Base-by-base conservation (phyloP, 2,329 filamentous ascomycete genomes). In the Shiraia bambusicola region DNA sequence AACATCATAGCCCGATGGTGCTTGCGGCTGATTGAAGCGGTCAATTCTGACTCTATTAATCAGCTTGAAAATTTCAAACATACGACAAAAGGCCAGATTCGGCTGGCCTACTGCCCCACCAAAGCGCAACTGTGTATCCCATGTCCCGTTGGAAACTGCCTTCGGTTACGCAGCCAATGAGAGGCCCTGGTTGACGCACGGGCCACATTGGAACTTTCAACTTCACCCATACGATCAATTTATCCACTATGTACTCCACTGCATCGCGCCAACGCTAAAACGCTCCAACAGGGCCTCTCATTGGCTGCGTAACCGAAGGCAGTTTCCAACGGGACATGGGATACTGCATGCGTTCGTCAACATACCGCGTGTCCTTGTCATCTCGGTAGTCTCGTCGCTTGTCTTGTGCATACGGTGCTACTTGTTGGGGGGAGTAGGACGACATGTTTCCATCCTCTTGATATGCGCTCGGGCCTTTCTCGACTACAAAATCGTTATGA, bases 81-180 rank as follows among this genome's bases (percentile, higher is more conserved):
- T 43, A 59, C 58, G 39, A 44, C 49, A 17, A n/a, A n/a, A 50
- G 42, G 22, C 53, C 47, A 34, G 48, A 52, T 11, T 32, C 50
- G 35, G 48, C 25, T 38, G 28, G 16, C 33, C 34, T 17, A 50
- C 10, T 37, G n/a, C 48, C 24, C 49, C 41, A 30, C 37, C 44
- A 19, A 36, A 48, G 26, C 45, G 50, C 40, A 25, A 50, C 45
- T 13, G 50, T 37, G 12, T n/a, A n/a, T n/a, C n/a, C n/a, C n/a
- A n/a, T n/a, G n/a, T n/a, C n/a, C n/a, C n/a, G n/a, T n/a, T n/a
- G n/a, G n/a, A n/a, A n/a, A n/a, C n/a, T n/a, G n/a, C n/a, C n/a
- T n/a, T n/a, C n/a, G n/a, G n/a, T n/a, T n/a, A n/a, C n/a, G n/a
- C n/a, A n/a, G n/a, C n/a, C n/a, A n/a, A n/a, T n/a, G n/a, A n/a